Base-by-base conservation (phyloP, 2,329 filamentous ascomycete species). In the Botrytis fragariae region DNA sequence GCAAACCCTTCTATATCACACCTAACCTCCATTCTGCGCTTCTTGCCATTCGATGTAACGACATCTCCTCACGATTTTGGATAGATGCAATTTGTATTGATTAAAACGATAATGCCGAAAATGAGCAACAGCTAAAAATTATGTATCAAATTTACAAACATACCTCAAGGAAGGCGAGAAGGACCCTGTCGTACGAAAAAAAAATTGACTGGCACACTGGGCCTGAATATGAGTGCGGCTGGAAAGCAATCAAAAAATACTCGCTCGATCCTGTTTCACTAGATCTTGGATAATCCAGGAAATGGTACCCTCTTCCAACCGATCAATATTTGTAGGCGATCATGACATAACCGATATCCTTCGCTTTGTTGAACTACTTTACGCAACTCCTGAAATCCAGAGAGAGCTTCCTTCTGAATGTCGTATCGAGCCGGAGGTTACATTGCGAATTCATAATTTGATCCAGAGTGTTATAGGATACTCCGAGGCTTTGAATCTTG, bases 11-110 rank as follows among this genome's bases (percentile, higher is more conserved):
- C 25, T n/a, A 51, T n/a, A 16, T 51, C 2, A 51, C 48, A 51
- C 16, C 25, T n/a, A n/a, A n/a, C 25, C 48, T 51, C 25, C 25
- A n/a, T 51, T 51, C 48, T n/a, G 2, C 48, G 0, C 48, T 51
- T 51, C 48, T 51, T 51, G 48, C 25, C 5, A 51, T 14, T n/a
- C 48, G 4, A n/a, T 4, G 4, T 51, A 3, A 3, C 1, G 1
- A 16, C n/a, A 16, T 0, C 0, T 0, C 10, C 25, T n/a, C 2
- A 1, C 4, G 0, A n/a, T 0, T 51, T 1, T n/a, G 48, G 10
- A n/a, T 14, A 51, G 25, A 51, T 0, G 2, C 5, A 51, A 51
- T n/a, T 6, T n/a, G 25, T 51, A 51, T 51, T n/a, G 4, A 51
- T 51, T 4, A 51, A 51, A 51, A 51, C 4, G 2, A 51, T 1